phyloP scores from a whole-genome alignment of 2,329 filamentous ascomycete genomes.

The Westerdykella ornata region DNA sequence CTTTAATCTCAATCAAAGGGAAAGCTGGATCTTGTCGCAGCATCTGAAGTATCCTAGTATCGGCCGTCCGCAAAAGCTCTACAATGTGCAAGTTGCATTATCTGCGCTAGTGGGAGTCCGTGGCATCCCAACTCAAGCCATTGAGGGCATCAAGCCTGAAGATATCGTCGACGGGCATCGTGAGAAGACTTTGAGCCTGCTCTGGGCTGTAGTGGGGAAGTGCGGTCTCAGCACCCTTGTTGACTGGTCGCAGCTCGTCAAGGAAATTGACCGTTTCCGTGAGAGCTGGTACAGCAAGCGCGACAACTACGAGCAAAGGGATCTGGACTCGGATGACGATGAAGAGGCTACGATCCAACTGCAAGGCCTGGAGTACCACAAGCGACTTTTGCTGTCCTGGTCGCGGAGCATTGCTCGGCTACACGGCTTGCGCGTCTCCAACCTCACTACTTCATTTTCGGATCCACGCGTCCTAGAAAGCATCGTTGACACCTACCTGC shows the following conservation, averaged over 20 bases:
- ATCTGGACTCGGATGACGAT: conserved; percentile 27
- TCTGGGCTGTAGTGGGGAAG: conserved; percentile 55
- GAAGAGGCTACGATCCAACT: conserved; percentile 20
- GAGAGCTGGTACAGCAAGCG: conserved; percentile 25
- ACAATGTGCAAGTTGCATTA: conserved; percentile 55
- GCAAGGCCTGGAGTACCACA: conserved; percentile 31
- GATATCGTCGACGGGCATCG: conserved; percentile 59
- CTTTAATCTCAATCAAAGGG: conserved; percentile 26
- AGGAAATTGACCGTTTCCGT: conserved; percentile 46
- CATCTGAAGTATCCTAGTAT: conserved; percentile 54
- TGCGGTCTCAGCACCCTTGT: conserved; percentile 50
- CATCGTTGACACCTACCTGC: conserved; percentile 53
- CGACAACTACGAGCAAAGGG: conserved; percentile 25
- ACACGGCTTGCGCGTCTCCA: conserved; percentile 44
- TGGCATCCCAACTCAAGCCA: conserved; percentile 37
- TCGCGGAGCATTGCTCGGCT: conserved; percentile 46
- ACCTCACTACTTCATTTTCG: conserved; percentile 54
- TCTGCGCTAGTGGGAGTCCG: conserved; percentile 44
- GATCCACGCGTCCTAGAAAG: conserved; percentile 49
- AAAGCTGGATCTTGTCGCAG: conserved; percentile 47
- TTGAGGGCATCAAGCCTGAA: conserved; percentile 45
- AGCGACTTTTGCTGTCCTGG: conserved; percentile 50
- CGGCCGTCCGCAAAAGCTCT: conserved; percentile 50
- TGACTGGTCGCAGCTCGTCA: conserved; percentile 49
- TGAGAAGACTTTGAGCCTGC: conserved; percentile 55